These are phyloP conservation scores for Pyrenochaeta sp. DNA, from an alignment of 2,329 filamentous ascomycete species.

Conservation along the genomic window DNA sequence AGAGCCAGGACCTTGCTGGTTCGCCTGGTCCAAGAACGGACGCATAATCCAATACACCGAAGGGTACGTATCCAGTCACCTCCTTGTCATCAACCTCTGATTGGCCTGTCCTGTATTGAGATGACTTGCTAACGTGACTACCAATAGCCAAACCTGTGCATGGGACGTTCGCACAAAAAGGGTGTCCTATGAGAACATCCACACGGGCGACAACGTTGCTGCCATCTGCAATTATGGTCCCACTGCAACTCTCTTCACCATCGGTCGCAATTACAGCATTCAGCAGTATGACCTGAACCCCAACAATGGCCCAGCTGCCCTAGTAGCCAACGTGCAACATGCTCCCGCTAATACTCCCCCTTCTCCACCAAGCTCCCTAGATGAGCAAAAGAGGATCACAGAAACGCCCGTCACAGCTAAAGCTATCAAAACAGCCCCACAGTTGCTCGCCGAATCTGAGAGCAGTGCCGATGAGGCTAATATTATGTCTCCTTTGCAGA, in stretches of 20 bases:
- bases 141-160: constrained; percentile 76
- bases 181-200: constrained; percentile 87
- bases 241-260: constrained; percentile 88
- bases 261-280: constrained; percentile 85
- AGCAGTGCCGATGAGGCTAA: constrained; percentile 71
- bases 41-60: constrained; percentile 92
- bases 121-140: constrained; percentile 28
- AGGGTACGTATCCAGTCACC: constrained; percentile 77
- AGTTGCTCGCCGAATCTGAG: constrained; percentile 62
- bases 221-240: constrained; percentile 89
- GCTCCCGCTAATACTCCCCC: constrained; percentile 79
- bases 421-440: constrained; percentile 34
- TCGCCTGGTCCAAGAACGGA: constrained; percentile 98
- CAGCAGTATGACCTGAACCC: constrained; percentile 96
- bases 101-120: constrained; percentile 17
- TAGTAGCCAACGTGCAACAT: constrained; percentile 90
- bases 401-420: constrained; percentile 41
- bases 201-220: constrained; percentile 80
- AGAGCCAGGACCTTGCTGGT: constrained; percentile 85
- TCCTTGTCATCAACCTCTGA: no score
- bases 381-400: constrained; percentile 66
- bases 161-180: constrained; percentile 99
- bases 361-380: constrained; percentile 81
- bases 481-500: constrained; percentile 73
- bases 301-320: constrained; percentile 63